These are phyloP conservation scores for Malus sieversii DNA, from an alignment of 306 rosid species.

Conservation along the genomic window DNA sequence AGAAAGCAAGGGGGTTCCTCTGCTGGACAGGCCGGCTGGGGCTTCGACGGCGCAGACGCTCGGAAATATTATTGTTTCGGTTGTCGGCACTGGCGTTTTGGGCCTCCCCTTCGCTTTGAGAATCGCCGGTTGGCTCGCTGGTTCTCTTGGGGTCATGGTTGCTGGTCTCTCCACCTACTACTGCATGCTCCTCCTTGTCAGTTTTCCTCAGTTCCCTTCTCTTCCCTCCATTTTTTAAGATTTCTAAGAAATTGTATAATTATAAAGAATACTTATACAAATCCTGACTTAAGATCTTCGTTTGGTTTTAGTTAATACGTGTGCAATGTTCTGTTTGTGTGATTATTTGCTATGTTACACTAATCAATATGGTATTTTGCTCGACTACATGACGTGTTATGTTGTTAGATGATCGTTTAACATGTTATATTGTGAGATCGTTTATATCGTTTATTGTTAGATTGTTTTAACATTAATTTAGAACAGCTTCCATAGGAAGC, in stretches of 20 bases:
- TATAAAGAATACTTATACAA: no score
- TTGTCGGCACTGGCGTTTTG: constrained; percentile 77
- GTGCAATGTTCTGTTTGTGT: not conserved
- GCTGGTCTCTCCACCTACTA: constrained; percentile 59
- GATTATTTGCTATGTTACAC: not conserved
- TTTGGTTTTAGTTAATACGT: not conserved
- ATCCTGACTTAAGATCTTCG: not conserved
- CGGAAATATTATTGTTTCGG: constrained; percentile 69
- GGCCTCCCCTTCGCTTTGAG: constrained; percentile 82
- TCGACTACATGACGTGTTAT: not conserved
- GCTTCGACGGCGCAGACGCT: constrained; percentile 60
- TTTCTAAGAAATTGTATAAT: no score
- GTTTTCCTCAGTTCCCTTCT: constrained; percentile 11
- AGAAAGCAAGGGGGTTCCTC: constrained; percentile 24
- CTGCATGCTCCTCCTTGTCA: constrained; percentile 86
- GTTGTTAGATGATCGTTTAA: not conserved
- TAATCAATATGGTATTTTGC: not conserved
- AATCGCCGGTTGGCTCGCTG: constrained; percentile 82
- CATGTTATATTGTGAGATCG: not conserved
- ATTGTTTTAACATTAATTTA: not conserved
- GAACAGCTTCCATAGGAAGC: no score
- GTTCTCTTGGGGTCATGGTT: constrained; percentile 50
- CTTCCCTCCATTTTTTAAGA: no score
- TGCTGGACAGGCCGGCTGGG: constrained; percentile 25
- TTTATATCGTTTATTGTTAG: not conserved